Conservation (phyloP, 1,284 basidiomycete genomes). For the Puccinia coronata region DNA sequence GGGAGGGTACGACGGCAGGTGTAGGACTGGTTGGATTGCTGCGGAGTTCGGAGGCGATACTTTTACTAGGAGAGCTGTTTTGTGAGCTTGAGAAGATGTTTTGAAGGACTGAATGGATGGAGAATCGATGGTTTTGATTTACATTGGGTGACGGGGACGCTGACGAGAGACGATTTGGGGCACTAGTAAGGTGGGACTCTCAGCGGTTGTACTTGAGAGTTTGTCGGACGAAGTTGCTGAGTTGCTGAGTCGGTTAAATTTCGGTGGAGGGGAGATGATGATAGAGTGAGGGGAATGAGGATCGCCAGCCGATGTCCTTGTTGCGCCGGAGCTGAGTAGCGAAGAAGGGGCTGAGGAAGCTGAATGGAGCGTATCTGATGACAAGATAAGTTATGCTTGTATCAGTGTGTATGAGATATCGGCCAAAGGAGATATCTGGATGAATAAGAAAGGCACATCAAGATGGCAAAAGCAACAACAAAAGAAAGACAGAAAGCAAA, state of each 20-base stretch:
- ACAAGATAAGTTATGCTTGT: too few species aligned
- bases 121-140: not conserved
- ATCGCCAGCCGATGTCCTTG: not conserved
- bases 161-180: not conserved
- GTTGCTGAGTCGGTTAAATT: not conserved
- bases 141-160: not conserved
- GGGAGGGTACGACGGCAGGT: not conserved
- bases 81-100: not conserved
- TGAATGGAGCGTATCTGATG: too few species aligned
- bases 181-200: not conserved
- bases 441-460: not conserved
- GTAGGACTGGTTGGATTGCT: not conserved
- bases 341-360: not conserved
- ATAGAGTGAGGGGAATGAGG: not conserved
- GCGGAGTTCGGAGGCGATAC: not conserved
- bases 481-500: not conserved
- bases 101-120: slow-evolving; percentile 5
- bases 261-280: slow-evolving; percentile 1
- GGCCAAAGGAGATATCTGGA: not conserved
- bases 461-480: not conserved
- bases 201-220: too few species aligned
- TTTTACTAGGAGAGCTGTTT: not conserved
- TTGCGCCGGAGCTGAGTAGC: not conserved
- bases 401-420: too few species aligned
- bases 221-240: too few species aligned